These are phyloP conservation scores for Beta lomatogona DNA, from an alignment of 179 eudicot species.

Conservation along the genomic window DNA sequence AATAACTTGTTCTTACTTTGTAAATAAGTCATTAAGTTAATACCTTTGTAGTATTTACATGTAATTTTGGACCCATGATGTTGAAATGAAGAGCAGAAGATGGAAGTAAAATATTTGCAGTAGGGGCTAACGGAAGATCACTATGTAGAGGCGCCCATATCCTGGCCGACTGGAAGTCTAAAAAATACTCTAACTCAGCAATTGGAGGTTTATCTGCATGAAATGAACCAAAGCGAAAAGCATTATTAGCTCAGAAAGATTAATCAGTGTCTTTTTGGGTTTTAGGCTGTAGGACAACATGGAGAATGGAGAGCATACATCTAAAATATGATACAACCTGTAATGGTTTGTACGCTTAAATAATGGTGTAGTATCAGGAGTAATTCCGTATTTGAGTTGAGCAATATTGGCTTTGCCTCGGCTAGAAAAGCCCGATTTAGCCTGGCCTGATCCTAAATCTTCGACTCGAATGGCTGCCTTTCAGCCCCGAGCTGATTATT, in stretches of 20 bases:
- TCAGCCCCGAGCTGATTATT: too few relatives aligned
- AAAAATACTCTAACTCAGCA: constrained; percentile 65
- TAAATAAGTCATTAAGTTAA: background rate
- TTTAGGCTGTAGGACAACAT: background rate
- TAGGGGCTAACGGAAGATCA: constrained; percentile 76
- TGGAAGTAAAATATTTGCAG: constrained; percentile 38
- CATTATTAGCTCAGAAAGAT: background rate
- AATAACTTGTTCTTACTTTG: background rate
- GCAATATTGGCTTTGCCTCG: too few relatives aligned
- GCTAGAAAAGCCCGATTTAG: too few relatives aligned
- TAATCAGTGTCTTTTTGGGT: background rate
- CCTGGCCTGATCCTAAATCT: too few relatives aligned
- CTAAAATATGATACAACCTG: too few relatives aligned
- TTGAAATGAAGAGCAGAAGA: constrained; percentile 63
- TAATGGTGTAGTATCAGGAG: too few relatives aligned
- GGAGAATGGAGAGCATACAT: background rate
- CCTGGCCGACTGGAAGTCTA: constrained; percentile 78
- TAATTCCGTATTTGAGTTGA: too few relatives aligned
- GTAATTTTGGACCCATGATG: constrained; percentile 70
- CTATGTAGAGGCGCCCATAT: constrained; percentile 82
- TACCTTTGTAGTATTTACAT: constrained; percentile 84
- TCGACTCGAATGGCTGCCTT: too few relatives aligned
- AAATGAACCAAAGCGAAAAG: background rate
- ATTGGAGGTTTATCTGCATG: constrained; percentile 83
- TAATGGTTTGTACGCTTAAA: too few relatives aligned